phyloP scores from a whole-genome alignment of 2,329 filamentous ascomycete species.

The Trichoderma sp. region DNA sequence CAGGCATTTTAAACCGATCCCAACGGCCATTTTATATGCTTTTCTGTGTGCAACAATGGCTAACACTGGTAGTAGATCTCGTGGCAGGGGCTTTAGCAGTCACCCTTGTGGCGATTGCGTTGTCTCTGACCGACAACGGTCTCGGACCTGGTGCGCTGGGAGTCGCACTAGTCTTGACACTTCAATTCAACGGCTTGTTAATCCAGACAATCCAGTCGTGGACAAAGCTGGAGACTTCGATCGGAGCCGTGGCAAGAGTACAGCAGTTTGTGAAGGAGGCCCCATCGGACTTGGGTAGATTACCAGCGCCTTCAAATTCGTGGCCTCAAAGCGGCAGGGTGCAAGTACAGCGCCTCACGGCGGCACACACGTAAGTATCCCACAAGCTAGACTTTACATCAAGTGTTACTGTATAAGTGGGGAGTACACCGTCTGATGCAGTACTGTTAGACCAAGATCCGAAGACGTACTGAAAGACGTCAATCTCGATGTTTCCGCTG shows the following conservation, averaged over 20 bases:
- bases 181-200: not conserved
- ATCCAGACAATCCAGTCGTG: constrained; percentile 24
- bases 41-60: not conserved
- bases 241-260: constrained; percentile 36
- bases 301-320: not conserved
- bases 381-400: not conserved
- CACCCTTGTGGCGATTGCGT: not conserved
- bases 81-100: not conserved
- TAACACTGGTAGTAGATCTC: not conserved
- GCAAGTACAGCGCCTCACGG: not conserved
- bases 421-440: not conserved
- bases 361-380: not conserved
- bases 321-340: not conserved
- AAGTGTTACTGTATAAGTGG: not conserved
- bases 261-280: constrained; percentile 32
- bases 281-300: constrained; percentile 24
- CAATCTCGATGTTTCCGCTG: constrained; percentile 29
- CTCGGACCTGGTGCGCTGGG: not conserved
- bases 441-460: not conserved
- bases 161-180: not conserved
- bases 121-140: not conserved
- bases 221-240: constrained; percentile 38
- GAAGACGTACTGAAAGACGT: not conserved
- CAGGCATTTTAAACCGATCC: not conserved
- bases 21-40: constrained; percentile 1